Base-by-base conservation (phyloP, 768 basidiomycete genomes). In the Boletus tylopilopsis region DNA sequence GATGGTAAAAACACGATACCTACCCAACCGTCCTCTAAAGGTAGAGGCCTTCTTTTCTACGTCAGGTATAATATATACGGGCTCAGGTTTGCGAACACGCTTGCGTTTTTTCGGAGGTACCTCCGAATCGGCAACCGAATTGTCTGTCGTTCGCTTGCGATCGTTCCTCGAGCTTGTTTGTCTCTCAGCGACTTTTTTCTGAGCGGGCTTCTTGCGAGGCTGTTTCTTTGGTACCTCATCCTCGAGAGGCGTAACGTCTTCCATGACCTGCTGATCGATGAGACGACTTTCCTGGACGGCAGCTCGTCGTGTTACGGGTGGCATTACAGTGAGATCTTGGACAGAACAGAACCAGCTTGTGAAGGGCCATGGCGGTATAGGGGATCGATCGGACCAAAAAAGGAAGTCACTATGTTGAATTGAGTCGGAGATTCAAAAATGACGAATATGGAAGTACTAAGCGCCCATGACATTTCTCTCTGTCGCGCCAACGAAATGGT, bases 51-150 rank as follows among this genome's bases (percentile, higher is more conserved):
- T 85, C 57, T 64, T 72, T 64, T 82, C 77, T 0, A 91, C 85
- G 44, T 84, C 81, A 1, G 86, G 83, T 45, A 93, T 91, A 42
- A 79, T 66, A 58, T 86, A 88, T 12, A 79, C 69, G 1, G 79
- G 78, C 39, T 80, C 77, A n/a, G 63, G 60, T 51, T 70, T 74
- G 48, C 61, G 55, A 56, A 51, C 54, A 42, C 61, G 70, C 46
- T 50, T 61, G 18, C 63, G 59, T 39, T 66, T 72, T 51, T 65
- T 65, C n/a, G 49, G 38, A 8, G 45, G 50, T 5, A 40, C 42
- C 24, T 52, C 61, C 0, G 40, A 27, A 7, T 37, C 47, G 32
- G 48, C 39, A 13, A 9, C 38, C 12, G 38, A 11, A 19, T 44
- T 48, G n/a, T 62, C 63, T 12, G 22, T 18, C 22, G 46, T 50